Evolutionary conservation across 2,329 filamentous ascomycete species (phyloP).

Genomic region (Gyromitra esculenta): DNA sequence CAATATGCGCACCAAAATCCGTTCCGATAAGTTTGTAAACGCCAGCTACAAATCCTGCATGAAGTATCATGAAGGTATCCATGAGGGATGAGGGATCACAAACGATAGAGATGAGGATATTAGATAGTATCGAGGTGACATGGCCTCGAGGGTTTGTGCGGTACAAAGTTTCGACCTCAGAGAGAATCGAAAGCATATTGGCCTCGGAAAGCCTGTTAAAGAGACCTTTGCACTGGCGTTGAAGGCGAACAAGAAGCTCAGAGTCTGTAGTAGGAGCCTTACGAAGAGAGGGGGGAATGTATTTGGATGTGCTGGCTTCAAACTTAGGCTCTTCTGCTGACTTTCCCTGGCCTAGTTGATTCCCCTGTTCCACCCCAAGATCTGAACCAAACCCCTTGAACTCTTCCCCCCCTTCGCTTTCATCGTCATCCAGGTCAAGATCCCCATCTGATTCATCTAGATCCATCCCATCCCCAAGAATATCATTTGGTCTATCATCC

Average conservation of each 20-base stretch:
- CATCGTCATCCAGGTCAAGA: slow-evolving; percentile 58
- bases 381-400: slow-evolving; percentile 46
- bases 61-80: slow-evolving; percentile 89
- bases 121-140: slow-evolving; percentile 81
- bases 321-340: slow-evolving; percentile 55
- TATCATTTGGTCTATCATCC: slow-evolving; percentile 47
- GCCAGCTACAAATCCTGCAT: slow-evolving; percentile 87
- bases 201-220: slow-evolving; percentile 93
- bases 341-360: slow-evolving; percentile 58
- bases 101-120: slow-evolving; percentile 80
- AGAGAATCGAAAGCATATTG: slow-evolving; percentile 84
- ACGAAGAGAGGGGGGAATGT: slow-evolving; percentile 86
- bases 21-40: slow-evolving; percentile 86
- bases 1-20: slow-evolving; percentile 86
- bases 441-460: slow-evolving; percentile 51
- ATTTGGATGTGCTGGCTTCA: slow-evolving; percentile 71
- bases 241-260: slow-evolving; percentile 74
- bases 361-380: slow-evolving; percentile 56
- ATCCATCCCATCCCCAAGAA: slow-evolving; percentile 23
- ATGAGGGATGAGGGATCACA: slow-evolving; percentile 79
- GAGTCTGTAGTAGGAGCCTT: slow-evolving; percentile 71
- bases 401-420: slow-evolving; percentile 52
- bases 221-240: slow-evolving; percentile 83
- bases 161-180: slow-evolving; percentile 84
- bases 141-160: slow-evolving; percentile 84